phyloP scores from a whole-genome alignment of 345 rosid species.

The Eucalyptus fibrosa region DNA sequence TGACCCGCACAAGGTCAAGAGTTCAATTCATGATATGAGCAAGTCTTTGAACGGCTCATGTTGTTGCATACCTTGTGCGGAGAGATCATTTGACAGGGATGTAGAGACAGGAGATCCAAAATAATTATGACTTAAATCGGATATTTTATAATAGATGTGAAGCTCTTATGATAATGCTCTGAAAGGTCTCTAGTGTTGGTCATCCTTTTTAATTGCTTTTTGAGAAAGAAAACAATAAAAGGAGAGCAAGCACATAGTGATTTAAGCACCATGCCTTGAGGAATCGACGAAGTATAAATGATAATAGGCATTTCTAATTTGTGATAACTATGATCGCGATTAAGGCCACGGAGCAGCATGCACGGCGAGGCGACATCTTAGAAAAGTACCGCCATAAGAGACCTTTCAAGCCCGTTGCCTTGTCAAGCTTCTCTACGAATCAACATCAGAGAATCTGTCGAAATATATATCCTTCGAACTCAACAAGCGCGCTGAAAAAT shows the following conservation, averaged over 20 bases:
- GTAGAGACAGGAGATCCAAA: rapidly evolving
- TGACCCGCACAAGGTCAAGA: rapidly evolving
- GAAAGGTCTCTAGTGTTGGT: rapidly evolving
- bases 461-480: background rate
- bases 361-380: background rate
- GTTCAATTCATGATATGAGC: background rate
- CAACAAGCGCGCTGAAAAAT: background rate
- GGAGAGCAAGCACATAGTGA: background rate
- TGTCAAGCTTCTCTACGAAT: background rate
- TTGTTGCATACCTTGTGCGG: rapidly evolving
- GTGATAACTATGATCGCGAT: background rate
- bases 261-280: background rate
- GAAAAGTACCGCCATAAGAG: background rate
- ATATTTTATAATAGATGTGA: background rate
- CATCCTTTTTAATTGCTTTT: background rate
- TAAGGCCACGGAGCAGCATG: background rate
- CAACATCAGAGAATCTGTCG: background rate
- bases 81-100: background rate
- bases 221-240: too few relatives aligned
- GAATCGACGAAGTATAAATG: background rate
- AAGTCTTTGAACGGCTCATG: background rate
- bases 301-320: background rate
- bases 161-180: background rate
- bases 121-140: background rate
- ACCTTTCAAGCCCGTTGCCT: background rate